Evolutionary conservation across 805 yeast species (phyloP).

Genomic region (Grigorovia yakushimaensis): DNA sequence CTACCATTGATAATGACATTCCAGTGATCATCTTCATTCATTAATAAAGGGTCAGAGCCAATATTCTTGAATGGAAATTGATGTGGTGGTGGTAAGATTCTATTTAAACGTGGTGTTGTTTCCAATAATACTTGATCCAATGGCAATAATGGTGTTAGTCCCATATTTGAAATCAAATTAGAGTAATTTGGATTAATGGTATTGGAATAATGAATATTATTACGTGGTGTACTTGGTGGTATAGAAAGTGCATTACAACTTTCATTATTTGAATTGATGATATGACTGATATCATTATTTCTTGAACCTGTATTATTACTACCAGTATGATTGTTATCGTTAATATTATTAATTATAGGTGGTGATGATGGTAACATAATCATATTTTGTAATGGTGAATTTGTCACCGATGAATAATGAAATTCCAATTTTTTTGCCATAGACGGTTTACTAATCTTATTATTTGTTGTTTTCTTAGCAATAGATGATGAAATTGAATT

Average conservation of each 20-base stretch:
- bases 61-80: constrained; percentile 23
- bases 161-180: neutral
- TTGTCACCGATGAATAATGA: constrained; percentile 1
- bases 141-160: constrained; percentile 14
- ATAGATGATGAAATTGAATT: neutral
- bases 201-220: neutral
- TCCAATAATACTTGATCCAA: constrained; percentile 17
- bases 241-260: neutral
- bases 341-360: constrained; percentile 2
- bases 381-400: constrained; percentile 1
- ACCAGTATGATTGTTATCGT: neutral
- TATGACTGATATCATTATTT: neutral
- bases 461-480: neutral
- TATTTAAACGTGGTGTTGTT: neutral
- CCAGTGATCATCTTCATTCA: constrained; percentile 20
- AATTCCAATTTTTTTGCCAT: neutral
- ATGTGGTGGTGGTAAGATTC: neutral
- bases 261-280: neutral
- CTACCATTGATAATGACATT: constrained; percentile 7
- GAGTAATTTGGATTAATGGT: neutral
- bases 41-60: constrained; percentile 26
- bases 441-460: neutral
- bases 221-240: constrained; percentile 2
- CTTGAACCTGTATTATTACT: neutral
- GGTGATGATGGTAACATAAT: constrained; percentile 5